A percentile compares a stretch with the other conserved stretches of the same genome.
Conservation (phyloP, 495 filamentous ascomycete species). For the Penicillium cosmopolitanum region DNA sequence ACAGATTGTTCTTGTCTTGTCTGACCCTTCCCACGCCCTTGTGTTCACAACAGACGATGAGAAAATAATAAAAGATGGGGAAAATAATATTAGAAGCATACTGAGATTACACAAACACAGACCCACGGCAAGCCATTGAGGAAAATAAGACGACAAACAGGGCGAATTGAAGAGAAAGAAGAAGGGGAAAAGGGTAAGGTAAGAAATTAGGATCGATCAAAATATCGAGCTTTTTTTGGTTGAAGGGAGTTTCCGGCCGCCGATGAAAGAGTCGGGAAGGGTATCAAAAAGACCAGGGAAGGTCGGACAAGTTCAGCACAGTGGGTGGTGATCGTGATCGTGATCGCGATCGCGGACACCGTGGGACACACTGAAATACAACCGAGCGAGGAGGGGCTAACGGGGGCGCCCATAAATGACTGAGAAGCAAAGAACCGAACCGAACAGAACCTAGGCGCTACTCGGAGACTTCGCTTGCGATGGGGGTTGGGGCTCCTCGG, state of each 20-base stretch:
- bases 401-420: not conserved
- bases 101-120: constrained; percentile 28
- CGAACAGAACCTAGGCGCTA: constrained; percentile 30
- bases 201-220: constrained; percentile 21
- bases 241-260: constrained; percentile 35
- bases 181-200: not conserved
- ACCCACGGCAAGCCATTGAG: constrained; percentile 17
- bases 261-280: constrained; percentile 45
- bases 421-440: not conserved
- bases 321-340: not conserved
- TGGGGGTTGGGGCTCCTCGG: constrained; percentile 34
- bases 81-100: constrained; percentile 33
- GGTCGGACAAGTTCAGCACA: constrained; percentile 35
- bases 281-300: constrained; percentile 50
- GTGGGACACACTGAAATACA: not conserved
- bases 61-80: constrained; percentile 6
- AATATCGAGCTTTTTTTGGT: constrained; percentile 28
- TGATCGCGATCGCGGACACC: not conserved
- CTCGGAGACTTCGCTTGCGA: constrained; percentile 44
- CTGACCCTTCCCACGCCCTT: constrained; percentile 9
- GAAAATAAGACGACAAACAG: constrained; percentile 4
- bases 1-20: not conserved
- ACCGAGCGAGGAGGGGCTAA: constrained; percentile 3
- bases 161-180: constrained; percentile 7
- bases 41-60: constrained; percentile 4